Evolutionary conservation across 1,284 basidiomycete species (phyloP).

Genomic region (Cryptococcus maquisensis): DNA sequence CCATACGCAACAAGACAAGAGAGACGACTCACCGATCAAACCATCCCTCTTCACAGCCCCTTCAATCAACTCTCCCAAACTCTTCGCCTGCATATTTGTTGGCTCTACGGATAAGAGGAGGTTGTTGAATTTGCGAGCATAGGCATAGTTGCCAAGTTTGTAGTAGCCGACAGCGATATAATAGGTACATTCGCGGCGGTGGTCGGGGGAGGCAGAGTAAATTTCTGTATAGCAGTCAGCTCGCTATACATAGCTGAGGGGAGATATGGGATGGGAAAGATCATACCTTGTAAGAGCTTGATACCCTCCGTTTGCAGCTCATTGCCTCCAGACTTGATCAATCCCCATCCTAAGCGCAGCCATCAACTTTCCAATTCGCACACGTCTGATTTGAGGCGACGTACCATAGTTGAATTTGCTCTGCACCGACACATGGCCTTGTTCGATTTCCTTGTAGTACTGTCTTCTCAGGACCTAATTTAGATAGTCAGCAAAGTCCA

Average conservation of each 20-base stretch:
- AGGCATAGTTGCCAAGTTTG: constrained; percentile 93
- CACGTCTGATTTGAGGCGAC: constrained; percentile 18
- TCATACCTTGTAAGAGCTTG: constrained; percentile 78
- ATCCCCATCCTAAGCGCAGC: constrained; percentile 62
- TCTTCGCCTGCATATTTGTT: constrained; percentile 87
- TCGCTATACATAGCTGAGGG: neutral
- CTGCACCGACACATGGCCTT: constrained; percentile 85
- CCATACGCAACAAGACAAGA: neutral
- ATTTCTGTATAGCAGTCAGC: constrained; percentile 60
- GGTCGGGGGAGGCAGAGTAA: constrained; percentile 79
- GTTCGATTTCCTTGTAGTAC: constrained; percentile 79
- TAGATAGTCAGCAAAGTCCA: neutral
- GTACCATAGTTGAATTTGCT: constrained; percentile 95
- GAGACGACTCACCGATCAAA: constrained; percentile 53
- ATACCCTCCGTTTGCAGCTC: constrained; percentile 89
- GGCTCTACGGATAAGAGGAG: constrained; percentile 91
- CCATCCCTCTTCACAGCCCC: constrained; percentile 71
- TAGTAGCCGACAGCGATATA: constrained; percentile 96
- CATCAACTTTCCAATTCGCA: neutral
- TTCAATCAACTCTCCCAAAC: constrained; percentile 79
- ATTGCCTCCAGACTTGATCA: constrained; percentile 78
- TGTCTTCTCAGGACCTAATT: constrained; percentile 75
- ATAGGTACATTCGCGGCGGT: constrained; percentile 92
- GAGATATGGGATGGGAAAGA: constrained; percentile 1
- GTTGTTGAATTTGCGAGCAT: constrained; percentile 88